These are phyloP conservation scores for Butyriboletus loyo DNA, from an alignment of 768 basidiomycete genomes.

Conservation along the genomic window DNA sequence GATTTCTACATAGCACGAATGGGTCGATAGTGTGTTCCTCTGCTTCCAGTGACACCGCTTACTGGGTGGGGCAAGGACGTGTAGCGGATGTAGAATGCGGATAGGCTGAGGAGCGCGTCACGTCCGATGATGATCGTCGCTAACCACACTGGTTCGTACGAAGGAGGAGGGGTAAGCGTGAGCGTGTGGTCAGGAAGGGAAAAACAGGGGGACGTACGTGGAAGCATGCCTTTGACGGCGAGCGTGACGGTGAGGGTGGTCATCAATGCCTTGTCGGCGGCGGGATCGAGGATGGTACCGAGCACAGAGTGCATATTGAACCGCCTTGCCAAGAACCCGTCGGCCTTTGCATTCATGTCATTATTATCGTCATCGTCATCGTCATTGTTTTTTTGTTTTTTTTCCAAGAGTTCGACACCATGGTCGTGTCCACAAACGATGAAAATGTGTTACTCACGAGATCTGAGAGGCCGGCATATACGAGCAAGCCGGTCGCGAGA, in stretches of 20 bases:
- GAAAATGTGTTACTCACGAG: conserved; percentile 51
- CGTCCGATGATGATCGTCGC: conserved; percentile 86
- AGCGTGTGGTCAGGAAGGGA: not conserved
- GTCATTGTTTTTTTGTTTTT: not conserved
- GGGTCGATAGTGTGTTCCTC: not conserved
- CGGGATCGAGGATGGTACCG: conserved; percentile 93
- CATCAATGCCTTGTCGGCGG: conserved; percentile 95
- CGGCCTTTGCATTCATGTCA: conserved; percentile 51
- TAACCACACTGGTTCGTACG: conserved; percentile 62
- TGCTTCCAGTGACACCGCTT: conserved; percentile 7
- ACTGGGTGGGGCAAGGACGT: conserved; percentile 86
- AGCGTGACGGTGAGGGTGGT: conserved; percentile 89
- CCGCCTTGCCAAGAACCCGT: conserved; percentile 85
- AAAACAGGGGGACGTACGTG: conserved; percentile 51
- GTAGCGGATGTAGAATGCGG: conserved; percentile 92
- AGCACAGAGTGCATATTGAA: conserved; percentile 89
- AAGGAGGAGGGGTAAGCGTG: not conserved
- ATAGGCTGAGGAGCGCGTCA: conserved; percentile 80
- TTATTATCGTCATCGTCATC: not conserved
- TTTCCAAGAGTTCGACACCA: not conserved
- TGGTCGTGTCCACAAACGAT: not conserved
- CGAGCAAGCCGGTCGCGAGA: conserved; percentile 77
- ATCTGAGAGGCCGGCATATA: conserved; percentile 92
- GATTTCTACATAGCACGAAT: conserved; percentile 66
- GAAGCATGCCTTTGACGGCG: conserved; percentile 79